A percentile compares a stretch with the other conserved stretches of the same genome.
Conservation (phyloP, 257 asterid species). For the Lycium ferocissimum region DNA sequence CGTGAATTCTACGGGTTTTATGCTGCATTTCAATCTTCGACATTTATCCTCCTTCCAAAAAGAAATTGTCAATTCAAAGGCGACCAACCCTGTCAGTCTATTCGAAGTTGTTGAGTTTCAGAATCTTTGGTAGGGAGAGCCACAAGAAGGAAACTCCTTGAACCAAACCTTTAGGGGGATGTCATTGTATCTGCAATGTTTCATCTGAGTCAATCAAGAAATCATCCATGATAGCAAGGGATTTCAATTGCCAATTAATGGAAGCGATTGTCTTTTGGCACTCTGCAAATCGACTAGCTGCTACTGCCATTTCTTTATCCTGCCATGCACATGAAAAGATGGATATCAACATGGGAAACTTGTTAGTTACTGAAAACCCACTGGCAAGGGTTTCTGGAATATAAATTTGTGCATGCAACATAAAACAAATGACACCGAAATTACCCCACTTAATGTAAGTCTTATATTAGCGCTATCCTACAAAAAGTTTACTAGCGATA, state of each 20-base stretch:
- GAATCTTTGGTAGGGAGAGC: not conserved
- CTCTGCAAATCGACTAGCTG: slow-evolving; percentile 72
- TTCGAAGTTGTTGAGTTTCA: not conserved
- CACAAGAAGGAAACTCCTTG: not conserved
- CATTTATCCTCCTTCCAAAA: not conserved
- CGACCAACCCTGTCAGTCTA: not conserved
- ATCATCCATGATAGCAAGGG: slow-evolving; percentile 74
- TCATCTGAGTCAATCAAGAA: slow-evolving; percentile 48
- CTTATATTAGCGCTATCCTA: not conserved
- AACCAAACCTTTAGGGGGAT: not conserved
- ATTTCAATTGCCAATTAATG: slow-evolving; percentile 71
- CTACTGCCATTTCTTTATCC: slow-evolving; percentile 75
- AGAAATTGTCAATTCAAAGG: not conserved
- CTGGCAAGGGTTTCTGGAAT: slow-evolving; percentile 9
- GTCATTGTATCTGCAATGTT: slow-evolving; percentile 20
- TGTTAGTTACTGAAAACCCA: not conserved
- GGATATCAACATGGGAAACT: not conserved
- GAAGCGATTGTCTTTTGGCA: slow-evolving; percentile 92
- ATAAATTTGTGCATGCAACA: slow-evolving; percentile 21
- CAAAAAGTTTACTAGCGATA: not conserved
- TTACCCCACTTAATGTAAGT: not conserved
- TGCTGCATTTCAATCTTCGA: not conserved
- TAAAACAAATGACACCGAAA: not conserved
- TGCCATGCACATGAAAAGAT: slow-evolving; percentile 37
- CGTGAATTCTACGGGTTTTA: not conserved